Conservation (phyloP, 2,329 filamentous ascomycete species). For the Colletotrichum cordylinicola region DNA sequence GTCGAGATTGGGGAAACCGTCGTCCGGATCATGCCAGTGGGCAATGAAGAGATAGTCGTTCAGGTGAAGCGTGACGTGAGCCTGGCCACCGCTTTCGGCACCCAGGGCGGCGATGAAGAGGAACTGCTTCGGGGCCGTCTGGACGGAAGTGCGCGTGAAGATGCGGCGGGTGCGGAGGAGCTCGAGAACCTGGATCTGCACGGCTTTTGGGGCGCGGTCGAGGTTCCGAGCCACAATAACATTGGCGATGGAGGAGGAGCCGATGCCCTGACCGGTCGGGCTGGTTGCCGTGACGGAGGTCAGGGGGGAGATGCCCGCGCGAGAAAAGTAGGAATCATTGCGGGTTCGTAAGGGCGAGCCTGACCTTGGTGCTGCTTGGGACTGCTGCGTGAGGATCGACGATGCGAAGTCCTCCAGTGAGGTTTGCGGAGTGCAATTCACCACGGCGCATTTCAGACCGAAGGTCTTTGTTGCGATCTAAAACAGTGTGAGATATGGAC, state of each 20-base stretch:
- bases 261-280: slow-evolving; percentile 15
- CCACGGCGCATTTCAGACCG: slow-evolving; percentile 69
- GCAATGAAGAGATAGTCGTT: slow-evolving; percentile 90
- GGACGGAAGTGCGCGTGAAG: slow-evolving; percentile 75
- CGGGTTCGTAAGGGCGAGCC: slow-evolving; percentile 28
- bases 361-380: slow-evolving; percentile 29
- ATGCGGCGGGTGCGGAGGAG: slow-evolving; percentile 82
- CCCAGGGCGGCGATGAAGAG: slow-evolving; percentile 78
- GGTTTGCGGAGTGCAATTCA: slow-evolving; percentile 76
- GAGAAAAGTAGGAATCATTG: slow-evolving; percentile 26
- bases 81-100: slow-evolving; percentile 49
- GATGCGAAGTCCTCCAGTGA: slow-evolving; percentile 83
- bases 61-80: slow-evolving; percentile 61
- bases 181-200: slow-evolving; percentile 83
- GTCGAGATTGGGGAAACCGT: slow-evolving; percentile 79
- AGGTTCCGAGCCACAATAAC: slow-evolving; percentile 84
- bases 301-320: slow-evolving; percentile 31
- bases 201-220: slow-evolving; percentile 71
- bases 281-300: slow-evolving; percentile 28
- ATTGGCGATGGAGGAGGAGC: slow-evolving; percentile 68
- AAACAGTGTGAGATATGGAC: background rate
- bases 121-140: slow-evolving; percentile 78
- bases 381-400: slow-evolving; percentile 62
- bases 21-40: slow-evolving; percentile 77
- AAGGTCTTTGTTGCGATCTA: slow-evolving; percentile 76